Evolutionary conservation across 148 eudicot genomes (phyloP), one percentile per base, ranked within the genome.

Genomic region (Pouteria glomerata): DNA sequence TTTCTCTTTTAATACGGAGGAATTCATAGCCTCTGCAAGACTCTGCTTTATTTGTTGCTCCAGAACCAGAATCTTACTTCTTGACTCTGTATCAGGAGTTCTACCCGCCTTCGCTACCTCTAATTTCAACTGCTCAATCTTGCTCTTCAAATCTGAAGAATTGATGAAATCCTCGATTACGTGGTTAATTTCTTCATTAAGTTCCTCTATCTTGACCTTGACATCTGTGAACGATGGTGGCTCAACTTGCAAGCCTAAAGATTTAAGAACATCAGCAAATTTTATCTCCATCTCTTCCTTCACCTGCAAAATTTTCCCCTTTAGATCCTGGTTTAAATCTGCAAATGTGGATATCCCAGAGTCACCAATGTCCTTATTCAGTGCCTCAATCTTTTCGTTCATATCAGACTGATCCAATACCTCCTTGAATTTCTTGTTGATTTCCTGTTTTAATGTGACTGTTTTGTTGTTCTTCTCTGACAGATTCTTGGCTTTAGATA

Each of bases 101-200:
- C 80, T 80, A 52, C 80, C 89, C 16, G 78, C 88, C 68, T 81
- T 87, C 13, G 45, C 82, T 34, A 73, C 80, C 82, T 89, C 89
- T 33, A 63, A 71, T 65, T 81, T 86, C 64, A 86, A 65, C 79
- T 74, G 24, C 53, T 89, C 82, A 5, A 93, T 79, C 69, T 85
- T 89, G 68, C 78, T 76, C 76, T 79, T 89, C 74, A 93, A 82
- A 77, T 86, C 89, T 1, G 97, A 76, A 57, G 98, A 87, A 74
- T 75, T 78, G 24, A 87, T 81, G 51, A 80, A 81, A 55, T 87
- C 87, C 63, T 88, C 85, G 60, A 90, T 89, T 70, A 79, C 80
- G 61, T 67, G 65, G 21, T 75, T 69, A 45, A 82, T 81, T 70
- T 93, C 90, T 70, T 79, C 82, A 73, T 87, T 77, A 44, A 89